A percentile compares a stretch with the other conserved stretches of the same genome.
These are phyloP conservation scores for Luzula sylvatica DNA, from an alignment of 176 grass and related monocot genomes.

Conservation along the genomic window DNA sequence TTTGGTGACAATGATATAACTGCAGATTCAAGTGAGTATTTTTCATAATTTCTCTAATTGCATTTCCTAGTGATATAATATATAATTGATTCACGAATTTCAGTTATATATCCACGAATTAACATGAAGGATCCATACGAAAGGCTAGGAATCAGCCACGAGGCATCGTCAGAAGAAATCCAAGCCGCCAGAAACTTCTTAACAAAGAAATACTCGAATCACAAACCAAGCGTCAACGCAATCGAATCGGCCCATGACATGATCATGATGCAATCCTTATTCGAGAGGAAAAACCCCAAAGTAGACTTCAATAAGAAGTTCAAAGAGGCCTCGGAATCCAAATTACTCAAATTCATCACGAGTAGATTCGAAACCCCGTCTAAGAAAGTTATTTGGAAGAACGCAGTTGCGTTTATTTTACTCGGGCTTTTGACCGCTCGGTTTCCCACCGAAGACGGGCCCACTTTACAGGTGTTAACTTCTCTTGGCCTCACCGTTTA, in stretches of 20 bases:
- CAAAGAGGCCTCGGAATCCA: slow-evolving; percentile 61
- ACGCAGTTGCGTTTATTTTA: slow-evolving; percentile 39
- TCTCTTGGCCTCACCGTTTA: slow-evolving; percentile 77
- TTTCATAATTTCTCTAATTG: background rate
- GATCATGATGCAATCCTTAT: slow-evolving; percentile 87
- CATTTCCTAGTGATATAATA: background rate
- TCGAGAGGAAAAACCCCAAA: slow-evolving; percentile 78
- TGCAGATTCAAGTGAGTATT: slow-evolving; percentile 9
- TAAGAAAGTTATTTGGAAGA: slow-evolving; percentile 66
- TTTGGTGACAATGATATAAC: slow-evolving; percentile 24
- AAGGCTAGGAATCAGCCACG: slow-evolving; percentile 66
- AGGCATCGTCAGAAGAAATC: slow-evolving; percentile 98
- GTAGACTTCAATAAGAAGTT: slow-evolving; percentile 67
- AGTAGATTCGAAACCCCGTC: slow-evolving; percentile 83
- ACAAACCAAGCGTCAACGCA: slow-evolving; percentile 80
- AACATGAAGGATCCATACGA: slow-evolving; percentile 80
- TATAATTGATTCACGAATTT: slow-evolving; percentile 6
- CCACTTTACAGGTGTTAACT: slow-evolving; percentile 74
- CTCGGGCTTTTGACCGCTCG: slow-evolving; percentile 58
- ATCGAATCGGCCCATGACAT: slow-evolving; percentile 91
- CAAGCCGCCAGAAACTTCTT: slow-evolving; percentile 83
- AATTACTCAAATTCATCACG: slow-evolving; percentile 44
- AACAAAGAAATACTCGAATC: slow-evolving; percentile 68
- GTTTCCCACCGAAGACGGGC: slow-evolving; percentile 86
- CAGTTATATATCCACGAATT: slow-evolving; percentile 84